Evolutionary conservation across 495 filamentous ascomycete species (phyloP).

Genomic region (Sphaerosporella brunnea): DNA sequence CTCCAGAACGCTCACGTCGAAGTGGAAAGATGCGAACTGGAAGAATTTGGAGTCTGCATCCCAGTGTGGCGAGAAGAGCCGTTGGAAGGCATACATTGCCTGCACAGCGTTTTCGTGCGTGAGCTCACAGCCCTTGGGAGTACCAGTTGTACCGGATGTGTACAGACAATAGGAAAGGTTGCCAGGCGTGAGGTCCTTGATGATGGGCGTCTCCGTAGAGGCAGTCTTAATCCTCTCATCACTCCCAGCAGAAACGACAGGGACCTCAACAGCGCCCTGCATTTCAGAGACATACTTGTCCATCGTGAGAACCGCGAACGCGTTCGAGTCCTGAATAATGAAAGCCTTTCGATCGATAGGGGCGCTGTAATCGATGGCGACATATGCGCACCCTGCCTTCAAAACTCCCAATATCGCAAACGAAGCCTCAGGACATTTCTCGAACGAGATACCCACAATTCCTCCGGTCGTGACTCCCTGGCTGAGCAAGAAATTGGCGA

Average conservation of each 20-base stretch:
- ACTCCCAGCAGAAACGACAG: conserved; percentile 30
- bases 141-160: conserved; percentile 68
- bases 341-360: conserved; percentile 45
- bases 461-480: conserved; percentile 29
- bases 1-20: conserved; percentile 73
- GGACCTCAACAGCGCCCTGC: conserved; percentile 19
- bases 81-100: conserved; percentile 54
- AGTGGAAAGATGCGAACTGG: conserved; percentile 78
- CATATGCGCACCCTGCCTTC: conserved; percentile 65
- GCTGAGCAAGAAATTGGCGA: conserved; percentile 37
- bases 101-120: conserved; percentile 60
- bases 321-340: conserved; percentile 45
- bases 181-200: conserved; percentile 27
- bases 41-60: conserved; percentile 51
- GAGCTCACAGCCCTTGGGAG: conserved; percentile 59
- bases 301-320: conserved; percentile 36
- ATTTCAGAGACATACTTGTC: conserved; percentile 25
- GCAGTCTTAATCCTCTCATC: conserved; percentile 17
- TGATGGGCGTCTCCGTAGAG: conserved; percentile 18
- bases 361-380: conserved; percentile 52
- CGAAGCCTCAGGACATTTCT: conserved; percentile 62
- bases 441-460: conserved; percentile 60
- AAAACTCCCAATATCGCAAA: conserved; percentile 64
- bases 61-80: conserved; percentile 54
- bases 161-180: conserved; percentile 56